These are phyloP conservation scores for Dentipellis fragilis DNA, from an alignment of 768 basidiomycete genomes.

Conservation along the genomic window DNA sequence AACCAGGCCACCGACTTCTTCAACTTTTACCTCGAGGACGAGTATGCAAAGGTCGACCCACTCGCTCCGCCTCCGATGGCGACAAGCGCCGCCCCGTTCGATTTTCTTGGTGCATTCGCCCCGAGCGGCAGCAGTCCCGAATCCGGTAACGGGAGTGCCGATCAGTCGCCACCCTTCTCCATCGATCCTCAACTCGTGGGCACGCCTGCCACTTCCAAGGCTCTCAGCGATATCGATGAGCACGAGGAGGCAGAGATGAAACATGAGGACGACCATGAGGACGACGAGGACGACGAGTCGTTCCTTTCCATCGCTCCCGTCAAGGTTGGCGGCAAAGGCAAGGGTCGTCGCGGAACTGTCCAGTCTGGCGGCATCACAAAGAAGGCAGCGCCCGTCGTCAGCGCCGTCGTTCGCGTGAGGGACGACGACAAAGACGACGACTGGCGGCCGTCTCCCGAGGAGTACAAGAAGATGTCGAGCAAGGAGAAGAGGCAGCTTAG, in stretches of 20 bases:
- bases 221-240: constrained; percentile 29
- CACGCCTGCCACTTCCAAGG: constrained; percentile 42
- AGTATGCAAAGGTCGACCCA: constrained; percentile 18
- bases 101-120: constrained; percentile 30
- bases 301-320: constrained; percentile 19
- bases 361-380: constrained; percentile 68
- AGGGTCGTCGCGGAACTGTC: constrained; percentile 57
- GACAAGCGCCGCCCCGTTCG: constrained; percentile 18
- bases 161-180: constrained; percentile 25
- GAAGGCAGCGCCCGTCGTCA: constrained; percentile 24
- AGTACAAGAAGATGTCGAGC: constrained; percentile 88
- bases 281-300: constrained; percentile 22
- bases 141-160: constrained; percentile 9
- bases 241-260: constrained; percentile 24
- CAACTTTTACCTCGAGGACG: constrained; percentile 21
- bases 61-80: constrained; percentile 17
- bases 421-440: constrained; percentile 54
- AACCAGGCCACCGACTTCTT: constrained; percentile 14
- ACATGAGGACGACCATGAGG: constrained; percentile 23
- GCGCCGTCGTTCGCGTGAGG: constrained; percentile 28
- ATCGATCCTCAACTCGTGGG: constrained; percentile 76
- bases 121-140: constrained; percentile 21
- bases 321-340: constrained; percentile 32
- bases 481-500: constrained; percentile 95
- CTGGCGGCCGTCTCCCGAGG: constrained; percentile 83